Conservation (phyloP, 257 asterid genomes). For the Solanum pinnatisectum region DNA sequence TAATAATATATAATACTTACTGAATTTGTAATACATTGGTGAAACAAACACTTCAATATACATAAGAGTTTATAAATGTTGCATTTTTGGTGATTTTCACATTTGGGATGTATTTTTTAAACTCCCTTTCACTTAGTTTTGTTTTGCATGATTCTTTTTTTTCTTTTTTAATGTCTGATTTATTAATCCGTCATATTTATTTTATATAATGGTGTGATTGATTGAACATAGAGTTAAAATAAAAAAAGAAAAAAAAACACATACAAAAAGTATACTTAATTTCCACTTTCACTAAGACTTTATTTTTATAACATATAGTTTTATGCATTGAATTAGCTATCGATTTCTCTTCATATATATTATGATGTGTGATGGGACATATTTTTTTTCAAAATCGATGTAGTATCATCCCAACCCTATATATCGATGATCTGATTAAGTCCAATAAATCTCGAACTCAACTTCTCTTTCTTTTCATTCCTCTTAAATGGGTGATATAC, state of each 20-base stretch:
- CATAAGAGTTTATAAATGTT: background rate
- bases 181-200: background rate
- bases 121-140: background rate
- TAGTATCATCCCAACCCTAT: background rate
- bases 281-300: background rate
- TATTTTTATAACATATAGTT: too few species aligned
- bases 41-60: background rate
- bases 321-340: background rate
- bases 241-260: background rate
- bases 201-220: background rate
- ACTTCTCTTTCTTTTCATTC: too few species aligned
- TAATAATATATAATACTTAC: background rate
- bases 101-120: background rate
- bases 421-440: background rate
- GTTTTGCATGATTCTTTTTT: background rate
- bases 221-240: background rate
- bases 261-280: too few species aligned
- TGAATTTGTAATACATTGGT: background rate
- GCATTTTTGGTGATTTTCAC: background rate
- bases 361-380: background rate
- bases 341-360: background rate
- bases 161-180: background rate
- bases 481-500: background rate
- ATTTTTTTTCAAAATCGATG: background rate
- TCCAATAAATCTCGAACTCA: background rate